phyloP scores from a whole-genome alignment of 495 filamentous ascomycete genomes.

The Penicillium longicatenatum region DNA sequence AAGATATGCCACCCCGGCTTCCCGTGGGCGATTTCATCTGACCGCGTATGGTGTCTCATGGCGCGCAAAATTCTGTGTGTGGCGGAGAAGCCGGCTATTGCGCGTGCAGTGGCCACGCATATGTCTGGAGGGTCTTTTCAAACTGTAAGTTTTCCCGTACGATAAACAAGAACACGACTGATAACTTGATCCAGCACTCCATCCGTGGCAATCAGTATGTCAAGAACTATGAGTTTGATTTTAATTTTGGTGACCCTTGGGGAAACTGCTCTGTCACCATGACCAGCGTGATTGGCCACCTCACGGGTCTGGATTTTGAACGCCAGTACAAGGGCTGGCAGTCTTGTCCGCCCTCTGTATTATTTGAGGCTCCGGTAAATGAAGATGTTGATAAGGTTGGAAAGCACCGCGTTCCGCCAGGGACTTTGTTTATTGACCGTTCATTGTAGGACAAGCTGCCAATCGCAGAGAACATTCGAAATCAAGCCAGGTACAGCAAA shows the following conservation, averaged over 20 bases:
- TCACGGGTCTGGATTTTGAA: conserved; percentile 73
- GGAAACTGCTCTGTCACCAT: conserved; percentile 82
- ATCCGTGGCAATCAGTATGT: conserved; percentile 71
- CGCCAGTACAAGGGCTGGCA: conserved; percentile 71
- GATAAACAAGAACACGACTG: not conserved
- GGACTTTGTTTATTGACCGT: not conserved
- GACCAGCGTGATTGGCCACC: conserved; percentile 88
- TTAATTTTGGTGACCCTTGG: conserved; percentile 81
- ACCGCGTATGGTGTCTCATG: conserved; percentile 24
- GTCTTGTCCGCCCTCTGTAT: conserved; percentile 71
- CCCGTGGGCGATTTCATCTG: conserved; percentile 12
- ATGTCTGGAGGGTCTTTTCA: conserved; percentile 73
- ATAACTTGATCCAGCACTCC: conserved; percentile 43
- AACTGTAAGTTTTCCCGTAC: conserved; percentile 56
- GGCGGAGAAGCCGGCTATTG: conserved; percentile 95
- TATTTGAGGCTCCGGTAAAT: conserved; percentile 82
- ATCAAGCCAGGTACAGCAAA: conserved; percentile 67
- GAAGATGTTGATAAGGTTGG: conserved; percentile 64
- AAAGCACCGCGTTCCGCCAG: not conserved
- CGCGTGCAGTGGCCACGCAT: conserved; percentile 89
- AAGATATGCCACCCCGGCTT: conserved; percentile 11
- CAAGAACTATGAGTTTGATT: conserved; percentile 93
- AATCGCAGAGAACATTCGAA: conserved; percentile 82
- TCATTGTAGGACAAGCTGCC: conserved; percentile 66
- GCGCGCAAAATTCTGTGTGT: conserved; percentile 76